Base-by-base conservation (phyloP, 768 basidiomycete species). In the Gymnopilus junonius region DNA sequence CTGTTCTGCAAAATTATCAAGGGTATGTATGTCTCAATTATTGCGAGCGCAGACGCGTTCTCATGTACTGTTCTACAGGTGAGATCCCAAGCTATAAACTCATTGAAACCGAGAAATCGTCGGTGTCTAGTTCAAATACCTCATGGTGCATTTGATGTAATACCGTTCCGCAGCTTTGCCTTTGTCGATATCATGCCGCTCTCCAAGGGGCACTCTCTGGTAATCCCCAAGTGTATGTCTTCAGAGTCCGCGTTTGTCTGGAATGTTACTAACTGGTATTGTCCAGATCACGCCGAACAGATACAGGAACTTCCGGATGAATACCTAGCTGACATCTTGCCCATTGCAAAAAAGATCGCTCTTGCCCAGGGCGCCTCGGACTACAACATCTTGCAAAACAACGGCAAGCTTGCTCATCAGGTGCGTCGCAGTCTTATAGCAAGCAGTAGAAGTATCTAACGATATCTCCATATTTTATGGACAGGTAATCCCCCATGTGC, bases 1-100 rank as follows among this genome's bases (percentile, higher is more conserved):
- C 78, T 98, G 70, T 98, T 97, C 80, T 99, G 97, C 85, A 97
- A 90, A 80, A 97, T 98, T 75, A 85, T 95, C 80, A 93, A 93
- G 79, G 93, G 95, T 88, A 48, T 27, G 95, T 88, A 48, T 27
- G 76, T 60, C 35, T 55, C 40, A 17, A 54, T 12, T 55, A 11
- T 51, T 59, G 42, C 15, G 34, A 20, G 34, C 40, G 39, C 57
- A 58, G 56, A 34, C 21, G 31, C 17, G 8, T 2, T 2, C 34
- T 58, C 20, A 66, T 53, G 56, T 34, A 51, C 7, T 31, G 15
- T 39, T 58, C 8, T 35, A 45, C 34, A 95, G 95, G 94, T 55
- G 90, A 95, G 23, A 95, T 98, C 66, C 96, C 96, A 15, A 89
- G 90, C 76, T 89, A 84, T 76, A 96, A 95, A 79, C 85, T 95